Evolutionary conservation across 805 yeast species (phyloP).

Genomic region (Saturnispora gosingensis): DNA sequence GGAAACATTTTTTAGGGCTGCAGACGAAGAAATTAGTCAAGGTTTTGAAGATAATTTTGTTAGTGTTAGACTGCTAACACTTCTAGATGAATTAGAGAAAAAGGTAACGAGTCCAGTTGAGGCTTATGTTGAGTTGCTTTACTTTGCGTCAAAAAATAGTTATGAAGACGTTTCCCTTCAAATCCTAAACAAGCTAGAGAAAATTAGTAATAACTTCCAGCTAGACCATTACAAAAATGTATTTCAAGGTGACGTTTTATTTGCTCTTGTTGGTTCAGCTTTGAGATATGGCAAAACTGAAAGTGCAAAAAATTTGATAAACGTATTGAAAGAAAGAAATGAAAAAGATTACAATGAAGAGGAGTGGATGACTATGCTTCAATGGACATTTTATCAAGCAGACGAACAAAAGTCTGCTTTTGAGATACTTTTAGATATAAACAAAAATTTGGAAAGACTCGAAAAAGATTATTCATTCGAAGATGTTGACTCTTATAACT

Average conservation of each 20-base stretch:
- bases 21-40: conserved; percentile 22
- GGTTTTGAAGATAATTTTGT: conserved; percentile 23
- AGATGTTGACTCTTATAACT: conserved; percentile 21
- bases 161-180: conserved; percentile 19
- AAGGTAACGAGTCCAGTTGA: conserved; percentile 16
- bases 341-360: conserved; percentile 12
- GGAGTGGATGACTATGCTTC: conserved; percentile 23
- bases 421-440: conserved; percentile 22
- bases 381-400: conserved; percentile 15
- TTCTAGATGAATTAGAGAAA: conserved; percentile 15
- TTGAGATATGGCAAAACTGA: conserved; percentile 16
- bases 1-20: conserved; percentile 20
- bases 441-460: conserved; percentile 10
- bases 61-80: conserved; percentile 12
- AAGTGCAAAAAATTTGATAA: conserved; percentile 15
- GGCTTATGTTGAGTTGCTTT: conserved; percentile 23
- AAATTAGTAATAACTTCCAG: conserved; percentile 11
- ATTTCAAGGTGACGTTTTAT: conserved; percentile 20
- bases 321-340: conserved; percentile 9
- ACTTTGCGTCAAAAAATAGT: conserved; percentile 24
- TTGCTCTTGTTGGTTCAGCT: conserved; percentile 20
- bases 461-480: conserved; percentile 16
- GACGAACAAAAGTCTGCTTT: conserved; percentile 16
- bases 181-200: conserved; percentile 16
- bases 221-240: conserved; percentile 15